Base-by-base conservation (phyloP, 2,329 filamentous ascomycete species). In the Talaromyces islandicus region DNA sequence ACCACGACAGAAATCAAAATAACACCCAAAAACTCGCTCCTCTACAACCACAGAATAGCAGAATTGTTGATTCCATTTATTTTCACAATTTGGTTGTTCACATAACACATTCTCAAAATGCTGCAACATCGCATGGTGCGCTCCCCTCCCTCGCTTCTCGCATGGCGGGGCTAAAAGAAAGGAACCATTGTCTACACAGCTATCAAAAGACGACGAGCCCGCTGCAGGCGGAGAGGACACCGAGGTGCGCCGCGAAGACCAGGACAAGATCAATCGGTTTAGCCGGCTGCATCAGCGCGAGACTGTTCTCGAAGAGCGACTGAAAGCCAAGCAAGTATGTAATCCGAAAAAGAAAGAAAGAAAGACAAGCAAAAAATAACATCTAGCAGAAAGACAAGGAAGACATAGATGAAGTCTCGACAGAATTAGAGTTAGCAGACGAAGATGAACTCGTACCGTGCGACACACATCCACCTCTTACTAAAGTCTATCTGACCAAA, bases 241-340 rank as follows among this genome's bases (percentile, higher is more conserved):
- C 68, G 90, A 97, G 76, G 94, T 99, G 61, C 90, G 94, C 62
- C 89, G 92, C 70, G 92, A 97, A 75, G 94, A 99, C 74, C 94
- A 99, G 77, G 92, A 97, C 79, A 96, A 94, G 79, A 99, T 99
- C 85, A 99, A 99, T 79, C 88, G 87, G 65, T 99, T 99, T 82
- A 97, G 92, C 76, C 88, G 92, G 51, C 81, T 99, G 64, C 94
- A 99, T 75, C 91, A 95, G 73, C 88, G 90, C 56, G 90, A 96
- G 73, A 82, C 89, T 35, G 76, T 82, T 3, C 75, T 97, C 3
- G 88, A 95, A 71, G 92, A 95, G 54, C 87, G 94, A 68, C 78
- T 97, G 65, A 88, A 89, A 71, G 74, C 77, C 6, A 97, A 96
- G 74, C 86, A 86, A 74, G 93, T 92, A 46, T 46, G 43, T 21